Base-by-base conservation (phyloP, 2,329 filamentous ascomycete genomes). In the Sarocladium brachiariae region DNA sequence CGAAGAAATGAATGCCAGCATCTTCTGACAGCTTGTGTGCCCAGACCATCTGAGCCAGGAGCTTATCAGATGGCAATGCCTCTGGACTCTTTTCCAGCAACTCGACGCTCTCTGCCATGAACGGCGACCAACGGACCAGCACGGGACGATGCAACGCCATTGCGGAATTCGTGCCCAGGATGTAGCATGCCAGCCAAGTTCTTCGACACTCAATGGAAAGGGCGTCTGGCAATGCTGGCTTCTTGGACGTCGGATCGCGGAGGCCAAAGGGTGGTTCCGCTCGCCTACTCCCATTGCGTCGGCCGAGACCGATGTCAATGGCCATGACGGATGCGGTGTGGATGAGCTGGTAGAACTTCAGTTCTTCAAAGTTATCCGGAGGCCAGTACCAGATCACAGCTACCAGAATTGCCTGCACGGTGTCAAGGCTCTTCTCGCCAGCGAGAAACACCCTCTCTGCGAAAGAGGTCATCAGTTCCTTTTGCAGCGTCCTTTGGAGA, bases 341-440 rank as follows among this genome's bases (percentile, higher is more conserved):
- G 41, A 89, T 82, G 56, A 93, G 77, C 69, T 92, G 87, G 68
- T 93, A 95, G 64, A 93, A 95, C 63, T 93, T 93, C 61, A 92
- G 80, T 67, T 93, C 86, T 60, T 95, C 88, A 53, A 87, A 87
- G 58, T 87, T 79, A 57, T 92, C 84, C 0, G 89, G 89, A 14
- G 89, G 88, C 64, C 83, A 83, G 64, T 95, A 95, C 87, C 89
- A 95, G 18, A 90, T 78, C n/a, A 84, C 81, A 6, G 81, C 75
- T 3, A 95, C 72, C 52, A 88, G 77, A 35, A 95, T 70, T 2
- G 87, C 80, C 67, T 96, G 90, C 8, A 95, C 81, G 6, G 95
- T 72, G 65, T 95, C 90, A 16, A 96, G 68, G 31, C 80, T 88
- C 71, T 95, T 95, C 58, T 89, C 83, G 11, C 87, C 89, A 6